Percentiles rank a stretch among this genome's conserved stretches.
Conservation (phyloP, 495 filamentous ascomycete species). For the Pyrenula massariospora region DNA sequence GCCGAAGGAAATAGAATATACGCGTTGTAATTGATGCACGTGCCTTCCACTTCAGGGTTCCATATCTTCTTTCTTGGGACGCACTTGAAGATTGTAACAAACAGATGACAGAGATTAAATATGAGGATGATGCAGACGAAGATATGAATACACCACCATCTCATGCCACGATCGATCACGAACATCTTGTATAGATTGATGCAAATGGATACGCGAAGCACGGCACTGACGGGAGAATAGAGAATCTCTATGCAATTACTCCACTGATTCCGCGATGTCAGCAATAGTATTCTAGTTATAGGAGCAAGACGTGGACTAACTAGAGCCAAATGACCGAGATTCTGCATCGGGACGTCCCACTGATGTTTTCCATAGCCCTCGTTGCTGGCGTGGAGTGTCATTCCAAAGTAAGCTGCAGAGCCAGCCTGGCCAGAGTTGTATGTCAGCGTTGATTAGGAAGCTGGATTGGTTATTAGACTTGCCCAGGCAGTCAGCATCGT, state of each 20-base stretch:
- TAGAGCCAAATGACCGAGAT: background rate
- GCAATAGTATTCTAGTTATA: background rate
- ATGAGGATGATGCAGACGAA: background rate
- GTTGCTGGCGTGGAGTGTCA: background rate
- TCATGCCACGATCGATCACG: background rate
- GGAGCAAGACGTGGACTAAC: background rate
- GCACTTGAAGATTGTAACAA: background rate
- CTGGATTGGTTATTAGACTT: too few species aligned
- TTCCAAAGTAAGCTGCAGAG: background rate
- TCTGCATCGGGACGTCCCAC: background rate
- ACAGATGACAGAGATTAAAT: background rate
- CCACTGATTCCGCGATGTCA: background rate
- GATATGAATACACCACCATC: background rate
- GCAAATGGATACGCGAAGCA: background rate
- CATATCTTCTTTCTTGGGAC: background rate
- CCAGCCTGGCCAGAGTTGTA: background rate
- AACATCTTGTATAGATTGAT: background rate
- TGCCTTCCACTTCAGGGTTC: constrained; percentile 9
- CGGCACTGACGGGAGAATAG: background rate
- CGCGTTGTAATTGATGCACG: constrained; percentile 17
- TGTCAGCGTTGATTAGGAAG: background rate
- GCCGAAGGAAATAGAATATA: constrained; percentile 18
- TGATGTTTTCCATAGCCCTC: background rate
- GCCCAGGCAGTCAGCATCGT: background rate
- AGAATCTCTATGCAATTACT: background rate